Evolutionary conservation across 179 eudicot species (phyloP).

Genomic region (Beta macrorhiza): DNA sequence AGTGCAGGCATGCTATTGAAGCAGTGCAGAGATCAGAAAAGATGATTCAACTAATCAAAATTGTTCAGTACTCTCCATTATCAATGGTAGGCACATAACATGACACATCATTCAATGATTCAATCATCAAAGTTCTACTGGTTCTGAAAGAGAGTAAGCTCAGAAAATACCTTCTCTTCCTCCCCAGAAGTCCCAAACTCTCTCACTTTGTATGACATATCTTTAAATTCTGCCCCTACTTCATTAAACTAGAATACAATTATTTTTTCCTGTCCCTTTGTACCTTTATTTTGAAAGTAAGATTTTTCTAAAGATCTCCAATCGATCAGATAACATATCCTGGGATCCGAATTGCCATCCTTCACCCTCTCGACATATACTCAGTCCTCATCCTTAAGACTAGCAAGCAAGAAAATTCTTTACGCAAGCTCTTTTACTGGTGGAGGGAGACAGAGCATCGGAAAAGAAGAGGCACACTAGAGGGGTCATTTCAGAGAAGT

Average conservation of each 20-base stretch:
- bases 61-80: neutral
- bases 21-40: neutral
- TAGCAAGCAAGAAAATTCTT: neutral
- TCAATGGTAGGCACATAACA: neutral
- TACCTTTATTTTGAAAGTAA: neutral
- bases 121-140: neutral
- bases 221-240: neutral
- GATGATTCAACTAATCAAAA: constrained; percentile 8
- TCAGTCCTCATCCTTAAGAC: neutral
- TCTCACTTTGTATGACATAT: neutral
- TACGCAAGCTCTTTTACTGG: neutral
- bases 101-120: neutral
- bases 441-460: neutral
- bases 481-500: neutral
- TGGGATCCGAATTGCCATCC: neutral
- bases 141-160: neutral
- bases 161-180: neutral
- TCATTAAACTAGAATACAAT: neutral
- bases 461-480: neutral
- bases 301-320: neutral
- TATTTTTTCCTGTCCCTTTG: neutral
- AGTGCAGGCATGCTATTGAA: neutral
- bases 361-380: neutral
- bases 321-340: neutral
- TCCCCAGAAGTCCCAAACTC: neutral